Evolutionary conservation across 768 basidiomycete genomes (phyloP), one percentile per base, ranked within the genome.

Genomic region (Leccinum uliginosum): DNA sequence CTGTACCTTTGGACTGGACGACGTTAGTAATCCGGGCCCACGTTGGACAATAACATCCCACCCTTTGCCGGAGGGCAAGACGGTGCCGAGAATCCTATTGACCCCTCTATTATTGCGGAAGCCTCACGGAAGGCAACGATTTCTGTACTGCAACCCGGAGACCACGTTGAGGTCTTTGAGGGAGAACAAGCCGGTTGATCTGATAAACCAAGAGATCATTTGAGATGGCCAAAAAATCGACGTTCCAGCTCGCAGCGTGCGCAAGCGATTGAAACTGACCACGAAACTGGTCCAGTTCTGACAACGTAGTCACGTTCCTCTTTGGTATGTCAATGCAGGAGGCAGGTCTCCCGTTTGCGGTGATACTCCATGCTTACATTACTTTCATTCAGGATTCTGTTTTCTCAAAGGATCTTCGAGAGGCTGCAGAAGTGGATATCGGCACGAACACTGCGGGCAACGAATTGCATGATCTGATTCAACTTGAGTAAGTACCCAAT

Each of bases 271-370:
- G 80, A 94, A 93, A 69, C 82, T 67, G 96, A 98, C 74, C 97
- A 99, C 66, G 93, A 97, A 72, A 95, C 94, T 3, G 97, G 97
- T 76, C 80, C 98, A 64, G 96, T 99, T 35, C 88, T 4, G 91
- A 92, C 65, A 92, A 94, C 51, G 84, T 93, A 23, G 91, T 98
- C 14, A 98, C 96, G 1, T 94, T 98, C 76, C 74, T 97, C 63
- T 96, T 93, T 17, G 97, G 98, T 69, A 91, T 98, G 85, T 89
- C 90, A 2, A 86, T 94, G 84, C 89, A 93, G 65, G 96, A 98
- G 84, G 94, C 92, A 58, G 50, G 62, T 9, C 1, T 17, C 45
- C 3, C 53, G 12, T 26, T 54, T 38, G 21, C 24, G 27, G 3
- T 23, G 35, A 24, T 24, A 19, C 19, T 23, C 4, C 24, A 30